Conservation (phyloP, 768 basidiomycete species). For the Amanita molliuscula region DNA sequence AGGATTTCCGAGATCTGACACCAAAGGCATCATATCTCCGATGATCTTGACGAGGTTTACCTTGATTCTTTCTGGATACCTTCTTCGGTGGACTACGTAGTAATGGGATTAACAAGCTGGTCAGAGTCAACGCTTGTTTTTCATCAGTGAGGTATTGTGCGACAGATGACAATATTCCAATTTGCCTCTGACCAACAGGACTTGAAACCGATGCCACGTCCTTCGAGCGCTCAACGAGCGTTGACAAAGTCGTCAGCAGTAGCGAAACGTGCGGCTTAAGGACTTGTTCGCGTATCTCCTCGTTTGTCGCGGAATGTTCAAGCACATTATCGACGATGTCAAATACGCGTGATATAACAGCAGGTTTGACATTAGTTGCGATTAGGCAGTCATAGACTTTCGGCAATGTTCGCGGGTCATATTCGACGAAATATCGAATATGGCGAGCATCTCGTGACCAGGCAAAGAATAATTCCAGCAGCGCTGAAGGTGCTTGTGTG, state of each 20-base stretch:
- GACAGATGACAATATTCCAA: constrained; percentile 70
- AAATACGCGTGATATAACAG: constrained; percentile 71
- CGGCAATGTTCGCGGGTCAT: constrained; percentile 58
- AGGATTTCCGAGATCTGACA: constrained; percentile 47
- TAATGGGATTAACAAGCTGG: constrained; percentile 67
- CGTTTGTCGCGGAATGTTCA: constrained; percentile 40
- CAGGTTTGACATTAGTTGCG: constrained; percentile 78
- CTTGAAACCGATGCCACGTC: constrained; percentile 38
- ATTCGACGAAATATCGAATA: constrained; percentile 55
- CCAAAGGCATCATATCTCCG: constrained; percentile 51
- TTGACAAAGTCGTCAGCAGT: constrained; percentile 64
- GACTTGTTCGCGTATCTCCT: constrained; percentile 36
- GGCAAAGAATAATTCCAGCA: constrained; percentile 74
- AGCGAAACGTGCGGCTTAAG: constrained; percentile 62
- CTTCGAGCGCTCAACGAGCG: constrained; percentile 55
- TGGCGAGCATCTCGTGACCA: constrained; percentile 59
- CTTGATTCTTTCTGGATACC: constrained; percentile 82
- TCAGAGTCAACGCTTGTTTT: constrained; percentile 61
- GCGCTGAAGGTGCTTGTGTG: constrained; percentile 81
- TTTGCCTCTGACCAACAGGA: constrained; percentile 71
- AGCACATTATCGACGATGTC: constrained; percentile 76
- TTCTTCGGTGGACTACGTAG: constrained; percentile 66
- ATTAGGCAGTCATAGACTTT: constrained; percentile 77
- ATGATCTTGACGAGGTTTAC: constrained; percentile 68
- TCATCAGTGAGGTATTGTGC: constrained; percentile 65